Evolutionary conservation across 2,329 filamentous ascomycete genomes (phyloP).

Genomic region (Trichoderma koningiopsis): DNA sequence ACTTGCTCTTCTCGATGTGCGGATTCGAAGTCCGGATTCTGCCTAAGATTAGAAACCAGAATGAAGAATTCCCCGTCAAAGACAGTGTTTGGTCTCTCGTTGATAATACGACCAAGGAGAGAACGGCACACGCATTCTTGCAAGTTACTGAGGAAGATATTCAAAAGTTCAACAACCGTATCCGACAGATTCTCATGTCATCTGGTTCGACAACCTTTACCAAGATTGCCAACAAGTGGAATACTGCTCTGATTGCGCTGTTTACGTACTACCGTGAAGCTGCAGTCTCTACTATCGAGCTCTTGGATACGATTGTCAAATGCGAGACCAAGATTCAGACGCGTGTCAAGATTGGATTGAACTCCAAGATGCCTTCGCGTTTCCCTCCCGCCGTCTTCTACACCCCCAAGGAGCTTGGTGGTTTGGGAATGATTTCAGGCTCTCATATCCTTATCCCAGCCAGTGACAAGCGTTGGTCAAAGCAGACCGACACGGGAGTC

Average conservation of each 20-base stretch:
- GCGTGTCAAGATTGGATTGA: slow-evolving; percentile 95
- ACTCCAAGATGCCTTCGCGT: slow-evolving; percentile 98
- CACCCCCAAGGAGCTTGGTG: slow-evolving; percentile 95
- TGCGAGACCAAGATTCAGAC: slow-evolving; percentile 99
- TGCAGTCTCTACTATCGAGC: slow-evolving; percentile 89
- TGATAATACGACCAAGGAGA: slow-evolving; percentile 94
- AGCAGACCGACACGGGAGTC: slow-evolving; percentile 95
- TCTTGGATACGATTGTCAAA: slow-evolving; percentile 97
- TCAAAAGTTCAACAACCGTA: slow-evolving; percentile 98
- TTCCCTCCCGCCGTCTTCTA: slow-evolving; percentile 99
- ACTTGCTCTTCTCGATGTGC: slow-evolving; percentile 95
- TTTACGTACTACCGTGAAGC: slow-evolving; percentile 99
- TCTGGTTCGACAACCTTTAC: slow-evolving; percentile 99
- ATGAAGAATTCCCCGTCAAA: slow-evolving; percentile 95
- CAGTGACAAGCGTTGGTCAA: slow-evolving; percentile 97
- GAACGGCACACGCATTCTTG: slow-evolving; percentile 94
- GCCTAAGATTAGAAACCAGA: slow-evolving; percentile 91
- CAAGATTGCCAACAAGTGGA: slow-evolving; percentile 99
- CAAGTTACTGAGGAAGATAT: slow-evolving; percentile 98
- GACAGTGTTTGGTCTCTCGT: slow-evolving; percentile 98
- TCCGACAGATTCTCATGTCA: slow-evolving; percentile 98
- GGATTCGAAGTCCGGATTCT: slow-evolving; percentile 97
- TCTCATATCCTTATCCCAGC: slow-evolving; percentile 97
- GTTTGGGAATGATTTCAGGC: slow-evolving; percentile 97
- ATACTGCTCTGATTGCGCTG: slow-evolving; percentile 92